A percentile compares a stretch with the other conserved stretches of the same genome.
Evolutionary conservation across 2,329 filamentous ascomycete genomes (phyloP).

Genomic region (Colletotrichum endophyticum): DNA sequence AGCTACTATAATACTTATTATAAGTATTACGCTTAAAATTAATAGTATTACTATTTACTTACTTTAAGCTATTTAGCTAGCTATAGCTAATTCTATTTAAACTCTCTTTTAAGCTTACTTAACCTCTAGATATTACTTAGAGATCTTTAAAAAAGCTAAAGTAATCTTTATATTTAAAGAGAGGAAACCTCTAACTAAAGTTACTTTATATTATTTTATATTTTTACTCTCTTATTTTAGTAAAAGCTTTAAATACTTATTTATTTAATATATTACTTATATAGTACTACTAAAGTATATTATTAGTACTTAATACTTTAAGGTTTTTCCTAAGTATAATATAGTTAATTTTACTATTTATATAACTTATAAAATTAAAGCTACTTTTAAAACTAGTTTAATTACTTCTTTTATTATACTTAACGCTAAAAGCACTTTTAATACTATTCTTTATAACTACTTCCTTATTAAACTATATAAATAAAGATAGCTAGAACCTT

Average conservation of each 20-base stretch:
- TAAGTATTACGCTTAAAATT: too few relatives aligned
- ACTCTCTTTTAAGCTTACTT: background rate
- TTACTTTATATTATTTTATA: background rate
- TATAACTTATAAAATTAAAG: background rate
- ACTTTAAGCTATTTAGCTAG: background rate
- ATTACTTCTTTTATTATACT: background rate
- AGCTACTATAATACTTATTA: too few relatives aligned
- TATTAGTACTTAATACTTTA: background rate
- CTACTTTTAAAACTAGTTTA: background rate
- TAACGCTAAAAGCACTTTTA: background rate
- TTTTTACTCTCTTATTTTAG: background rate
- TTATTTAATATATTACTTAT: background rate
- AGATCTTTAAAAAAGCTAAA: background rate
- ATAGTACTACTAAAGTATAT: background rate
- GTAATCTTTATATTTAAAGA: background rate
- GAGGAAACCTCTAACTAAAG: background rate
- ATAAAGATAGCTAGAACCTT: too few relatives aligned
- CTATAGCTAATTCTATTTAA: background rate
- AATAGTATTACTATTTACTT: too few relatives aligned
- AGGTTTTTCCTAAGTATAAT: background rate
- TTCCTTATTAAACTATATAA: background rate
- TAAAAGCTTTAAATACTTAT: background rate
- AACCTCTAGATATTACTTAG: background rate
- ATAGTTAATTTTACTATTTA: background rate
- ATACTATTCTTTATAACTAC: background rate